Percentiles rank a stretch among this genome's conserved stretches.
phyloP scores from a whole-genome alignment of 164 flowering plant genomes.

The Cinnamomum chago region DNA sequence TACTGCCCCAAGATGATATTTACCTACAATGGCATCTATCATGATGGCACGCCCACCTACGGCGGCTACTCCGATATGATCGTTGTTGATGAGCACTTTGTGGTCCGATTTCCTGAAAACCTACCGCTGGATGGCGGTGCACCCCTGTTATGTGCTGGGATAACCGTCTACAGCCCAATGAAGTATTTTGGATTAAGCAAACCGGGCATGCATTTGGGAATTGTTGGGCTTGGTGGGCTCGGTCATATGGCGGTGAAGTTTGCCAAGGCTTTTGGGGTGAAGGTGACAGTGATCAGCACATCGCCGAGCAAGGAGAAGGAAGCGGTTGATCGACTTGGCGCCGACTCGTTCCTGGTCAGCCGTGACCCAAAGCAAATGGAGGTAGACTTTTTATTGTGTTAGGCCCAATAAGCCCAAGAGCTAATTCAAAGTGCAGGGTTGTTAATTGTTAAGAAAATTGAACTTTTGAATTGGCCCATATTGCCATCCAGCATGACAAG shows the following conservation, averaged over 20 bases:
- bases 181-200: slow-evolving; percentile 31
- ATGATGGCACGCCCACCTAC: slow-evolving; percentile 29
- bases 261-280: slow-evolving; percentile 53
- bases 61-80: slow-evolving; percentile 38
- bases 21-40: slow-evolving; percentile 17
- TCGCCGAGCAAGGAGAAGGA: slow-evolving; percentile 55
- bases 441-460: no score
- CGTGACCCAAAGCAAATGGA: slow-evolving; percentile 39
- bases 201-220: slow-evolving; percentile 41
- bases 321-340: slow-evolving; percentile 49
- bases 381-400: slow-evolving; percentile 13
- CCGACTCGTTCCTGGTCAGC: slow-evolving; percentile 55
- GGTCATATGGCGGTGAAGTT: slow-evolving; percentile 58
- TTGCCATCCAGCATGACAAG: no score
- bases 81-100: slow-evolving; percentile 33
- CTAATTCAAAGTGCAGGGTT: no score
- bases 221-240: slow-evolving; percentile 57
- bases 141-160: slow-evolving; percentile 48
- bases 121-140: slow-evolving; percentile 44
- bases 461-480: no score
- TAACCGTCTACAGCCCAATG: slow-evolving; percentile 47
- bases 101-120: slow-evolving; percentile 36
- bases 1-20: slow-evolving; percentile 29
- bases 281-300: slow-evolving; percentile 73
- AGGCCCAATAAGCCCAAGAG: no score